Evolutionary conservation across 345 rosid genomes (phyloP), one percentile per base, ranked within the genome.

Genomic region (Brassica napus): DNA sequence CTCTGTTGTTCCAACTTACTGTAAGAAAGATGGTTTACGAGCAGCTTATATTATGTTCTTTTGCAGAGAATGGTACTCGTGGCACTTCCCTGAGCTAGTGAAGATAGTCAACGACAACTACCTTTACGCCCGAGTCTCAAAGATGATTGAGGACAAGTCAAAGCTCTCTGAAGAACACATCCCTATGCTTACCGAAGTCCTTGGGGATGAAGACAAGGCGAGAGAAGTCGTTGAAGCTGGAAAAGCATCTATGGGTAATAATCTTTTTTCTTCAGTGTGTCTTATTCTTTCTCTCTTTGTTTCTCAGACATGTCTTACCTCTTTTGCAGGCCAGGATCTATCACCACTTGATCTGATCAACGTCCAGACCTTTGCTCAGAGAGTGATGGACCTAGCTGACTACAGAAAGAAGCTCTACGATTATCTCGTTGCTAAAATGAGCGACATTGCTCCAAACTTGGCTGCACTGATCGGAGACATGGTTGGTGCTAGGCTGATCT

Each of bases 41-140:
- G 11, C 42, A 9, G 30, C 12, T 60, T 24, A 28, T 71, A 4
- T 60, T 60, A 31, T 73, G 24, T 80, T 85, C 9, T 35, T 34
- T 26, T 78, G 77, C 86, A 95, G 99, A 73, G 99, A 95, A 84
- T 95, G 98, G 98, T 95, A 95, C 76, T 93, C 98, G 12, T 93
- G 98, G 98, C 99, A 95, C 77, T 95, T 95, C 82, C 99, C 98
- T 3, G 97, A 95, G 71, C 78, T 95, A 65, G 97, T 86, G 66
- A 95, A 95, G 89, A 90, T 95, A 58, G 94, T 95, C 75, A 93
- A 86, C 71, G 99, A 95, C 86, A 95, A 95, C 83, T 93, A 93
- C 81, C 88, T 93, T 3, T 93, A 89, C 82, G 90, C 97, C 47
- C 85, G 83, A 75, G 89, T 93, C 71, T 86, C 91, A 15, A 91